Evolutionary conservation across 1,139 yeast species (phyloP).

Genomic region (Citeromyces hawaiiensis): DNA sequence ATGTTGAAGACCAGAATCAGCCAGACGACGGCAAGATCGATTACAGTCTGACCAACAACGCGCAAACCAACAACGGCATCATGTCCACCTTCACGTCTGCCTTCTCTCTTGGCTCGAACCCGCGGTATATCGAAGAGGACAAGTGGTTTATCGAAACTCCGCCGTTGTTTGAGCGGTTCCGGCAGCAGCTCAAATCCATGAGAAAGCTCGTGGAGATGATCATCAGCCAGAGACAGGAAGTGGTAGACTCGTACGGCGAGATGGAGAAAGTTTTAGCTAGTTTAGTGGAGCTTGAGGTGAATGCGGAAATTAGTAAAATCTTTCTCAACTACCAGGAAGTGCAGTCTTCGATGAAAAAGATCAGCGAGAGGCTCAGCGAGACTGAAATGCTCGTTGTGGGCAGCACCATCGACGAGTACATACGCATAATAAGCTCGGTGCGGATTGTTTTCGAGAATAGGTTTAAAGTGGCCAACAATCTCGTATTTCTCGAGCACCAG

Average conservation of each 20-base stretch:
- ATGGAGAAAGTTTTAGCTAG: constrained; percentile 38
- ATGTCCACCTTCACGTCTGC: constrained; percentile 43
- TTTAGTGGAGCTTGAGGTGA: constrained; percentile 64
- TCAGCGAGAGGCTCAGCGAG: constrained; percentile 65
- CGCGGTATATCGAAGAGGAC: constrained; percentile 67
- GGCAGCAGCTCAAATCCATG: constrained; percentile 57
- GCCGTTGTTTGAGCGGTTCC: constrained; percentile 58
- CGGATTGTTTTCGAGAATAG: constrained; percentile 68
- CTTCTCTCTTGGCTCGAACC: constrained; percentile 32
- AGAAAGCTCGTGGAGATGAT: constrained; percentile 64
- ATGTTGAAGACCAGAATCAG: constrained; percentile 11
- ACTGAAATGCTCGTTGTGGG: constrained; percentile 86
- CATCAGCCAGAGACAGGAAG: constrained; percentile 63
- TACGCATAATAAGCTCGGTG: constrained; percentile 65
- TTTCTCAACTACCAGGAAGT: constrained; percentile 57
- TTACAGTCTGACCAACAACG: constrained; percentile 16
- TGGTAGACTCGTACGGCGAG: constrained; percentile 55
- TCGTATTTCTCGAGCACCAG: constrained; percentile 31
- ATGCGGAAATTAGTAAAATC: constrained; percentile 49
- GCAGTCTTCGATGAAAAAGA: constrained; percentile 58
- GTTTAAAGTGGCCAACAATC: constrained; percentile 49
- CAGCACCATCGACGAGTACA: constrained; percentile 77
- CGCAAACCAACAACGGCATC: constrained; percentile 30
- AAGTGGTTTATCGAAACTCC: constrained; percentile 62
- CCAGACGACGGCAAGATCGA: constrained; percentile 25